These are phyloP conservation scores for Amanita phalloides DNA, from an alignment of 768 basidiomycete genomes.

Conservation along the genomic window DNA sequence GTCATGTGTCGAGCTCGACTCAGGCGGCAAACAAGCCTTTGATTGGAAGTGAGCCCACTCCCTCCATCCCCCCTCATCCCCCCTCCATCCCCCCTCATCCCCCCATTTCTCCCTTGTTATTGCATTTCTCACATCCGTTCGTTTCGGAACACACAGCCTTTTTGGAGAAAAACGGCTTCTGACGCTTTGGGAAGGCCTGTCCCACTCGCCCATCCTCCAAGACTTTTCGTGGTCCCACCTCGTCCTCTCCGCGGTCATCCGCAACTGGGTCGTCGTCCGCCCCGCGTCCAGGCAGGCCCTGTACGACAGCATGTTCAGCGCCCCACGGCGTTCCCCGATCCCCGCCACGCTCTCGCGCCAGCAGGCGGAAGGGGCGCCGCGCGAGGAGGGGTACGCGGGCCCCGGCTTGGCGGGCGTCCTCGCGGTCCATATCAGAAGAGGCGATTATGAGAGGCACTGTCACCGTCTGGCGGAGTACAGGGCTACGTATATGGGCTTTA, in stretches of 20 bases:
- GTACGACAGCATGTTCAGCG: conserved; percentile 3
- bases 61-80: background rate
- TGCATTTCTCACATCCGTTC: background rate
- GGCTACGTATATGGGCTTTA: conserved; percentile 38
- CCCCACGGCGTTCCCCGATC: conserved; percentile 1
- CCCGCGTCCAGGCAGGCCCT: conserved; percentile 16
- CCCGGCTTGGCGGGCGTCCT: conserved; percentile 30
- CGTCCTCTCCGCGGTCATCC: conserved; percentile 36
- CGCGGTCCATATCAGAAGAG: conserved; percentile 45
- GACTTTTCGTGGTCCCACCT: conserved; percentile 46
- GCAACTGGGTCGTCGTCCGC: conserved; percentile 34
- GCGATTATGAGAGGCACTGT: conserved; percentile 49
- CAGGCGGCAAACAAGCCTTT: conserved; percentile 29
- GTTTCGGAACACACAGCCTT: conserved; percentile 19
- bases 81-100: background rate
- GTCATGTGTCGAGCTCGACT: conserved; percentile 35
- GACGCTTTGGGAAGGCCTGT: conserved; percentile 31
- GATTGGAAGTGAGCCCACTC: conserved; percentile 32
- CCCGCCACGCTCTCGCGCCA: background rate
- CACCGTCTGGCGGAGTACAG: conserved; percentile 34
- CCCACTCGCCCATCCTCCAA: conserved; percentile 35
- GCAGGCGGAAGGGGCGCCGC: background rate
- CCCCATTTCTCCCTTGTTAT: background rate
- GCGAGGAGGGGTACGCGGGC: conserved; percentile 8
- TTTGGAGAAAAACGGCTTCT: conserved; percentile 32